Base-by-base conservation (phyloP, 495 filamentous ascomycete genomes). In the Aspergillus steynii region DNA sequence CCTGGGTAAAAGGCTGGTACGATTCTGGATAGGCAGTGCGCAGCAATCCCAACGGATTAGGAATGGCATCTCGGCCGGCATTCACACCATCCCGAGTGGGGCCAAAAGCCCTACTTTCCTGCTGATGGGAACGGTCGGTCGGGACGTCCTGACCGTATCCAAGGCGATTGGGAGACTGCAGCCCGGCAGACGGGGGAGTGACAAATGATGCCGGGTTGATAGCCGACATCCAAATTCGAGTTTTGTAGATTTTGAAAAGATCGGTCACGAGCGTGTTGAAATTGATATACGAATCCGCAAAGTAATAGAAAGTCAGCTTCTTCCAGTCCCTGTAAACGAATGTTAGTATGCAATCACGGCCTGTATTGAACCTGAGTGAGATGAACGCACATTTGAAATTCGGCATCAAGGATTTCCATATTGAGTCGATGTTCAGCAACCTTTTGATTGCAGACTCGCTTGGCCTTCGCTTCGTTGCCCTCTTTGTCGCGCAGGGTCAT, bases 331-430 rank as follows among this genome's bases (percentile, higher is more conserved):
- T 99, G 65, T 52, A 28, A 5, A 53, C 42, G 9, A 7, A 61
- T 29, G 56, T 55, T 53, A 60, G 56, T 27, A 57, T 58, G 9
- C 34, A 15, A 1, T 9, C 4, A n/a, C 29, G 12, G 3, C 12
- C 9, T 28, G 20, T 20, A 29, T 14, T 26, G 14, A 10, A 4
- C 26, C 4, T 8, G 26, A 6, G 27, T 9, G 26, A 14, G 45
- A 31, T 31, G 26, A 34, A 82, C 91, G 84, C 80, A 97, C 95
- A 96, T 92, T 69, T 99, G 95, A 72, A 96, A 99, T 73, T 99
- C 95, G n/a, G 95, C 95, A 74, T 99, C 95, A 14, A 99, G 84
- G 60, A 99, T 97, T 69, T 99, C 95, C 95, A 99, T 97, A 60
- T 93, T 91, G 10, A 99, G 83, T 48, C 91, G 88, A 75, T 98